Percentiles rank a stretch among this genome's conserved stretches.
phyloP scores from a whole-genome alignment of 2,329 filamentous ascomycete species.

The Periglandula ipomoeae region DNA sequence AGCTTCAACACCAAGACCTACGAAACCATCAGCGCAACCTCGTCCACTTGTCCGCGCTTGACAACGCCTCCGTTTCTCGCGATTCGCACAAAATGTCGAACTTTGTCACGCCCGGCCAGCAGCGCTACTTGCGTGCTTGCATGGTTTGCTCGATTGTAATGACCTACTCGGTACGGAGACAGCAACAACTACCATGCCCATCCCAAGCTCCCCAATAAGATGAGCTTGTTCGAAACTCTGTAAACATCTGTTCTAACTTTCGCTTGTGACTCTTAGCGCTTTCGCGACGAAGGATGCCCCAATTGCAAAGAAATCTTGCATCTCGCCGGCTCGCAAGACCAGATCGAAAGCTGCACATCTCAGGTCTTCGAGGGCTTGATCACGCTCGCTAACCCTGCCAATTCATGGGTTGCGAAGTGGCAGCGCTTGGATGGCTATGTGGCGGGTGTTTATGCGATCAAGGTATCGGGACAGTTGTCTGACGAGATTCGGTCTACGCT shows the following conservation, averaged over 20 bases:
- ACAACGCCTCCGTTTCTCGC: neutral
- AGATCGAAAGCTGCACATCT: slow-evolving; percentile 86
- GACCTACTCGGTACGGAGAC: slow-evolving; percentile 55
- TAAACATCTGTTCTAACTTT: neutral
- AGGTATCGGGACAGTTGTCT: slow-evolving; percentile 75
- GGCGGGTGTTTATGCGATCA: slow-evolving; percentile 84
- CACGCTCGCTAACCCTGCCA: slow-evolving; percentile 69
- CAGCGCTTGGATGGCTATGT: slow-evolving; percentile 86
- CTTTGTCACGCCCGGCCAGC: slow-evolving; percentile 65
- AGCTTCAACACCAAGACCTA: neutral
- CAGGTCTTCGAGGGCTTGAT: slow-evolving; percentile 93
- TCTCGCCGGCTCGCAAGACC: slow-evolving; percentile 68
- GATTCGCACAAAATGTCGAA: slow-evolving; percentile 26
- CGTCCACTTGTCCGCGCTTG: neutral
- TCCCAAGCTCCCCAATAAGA: neutral
- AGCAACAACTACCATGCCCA: neutral
- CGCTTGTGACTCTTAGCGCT: slow-evolving; percentile 47
- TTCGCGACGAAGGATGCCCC: slow-evolving; percentile 79
- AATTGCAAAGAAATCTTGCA: slow-evolving; percentile 94
- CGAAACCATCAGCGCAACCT: neutral
- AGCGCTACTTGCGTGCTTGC: slow-evolving; percentile 86
- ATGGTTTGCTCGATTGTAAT: slow-evolving; percentile 98
- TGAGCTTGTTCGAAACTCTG: neutral
- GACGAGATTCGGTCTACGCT: slow-evolving; percentile 53
- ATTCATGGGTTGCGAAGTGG: slow-evolving; percentile 95